A percentile compares a stretch with the other conserved stretches of the same genome.
phyloP scores from a whole-genome alignment of 1,284 basidiomycete genomes.

The Chalciporus sp. region DNA sequence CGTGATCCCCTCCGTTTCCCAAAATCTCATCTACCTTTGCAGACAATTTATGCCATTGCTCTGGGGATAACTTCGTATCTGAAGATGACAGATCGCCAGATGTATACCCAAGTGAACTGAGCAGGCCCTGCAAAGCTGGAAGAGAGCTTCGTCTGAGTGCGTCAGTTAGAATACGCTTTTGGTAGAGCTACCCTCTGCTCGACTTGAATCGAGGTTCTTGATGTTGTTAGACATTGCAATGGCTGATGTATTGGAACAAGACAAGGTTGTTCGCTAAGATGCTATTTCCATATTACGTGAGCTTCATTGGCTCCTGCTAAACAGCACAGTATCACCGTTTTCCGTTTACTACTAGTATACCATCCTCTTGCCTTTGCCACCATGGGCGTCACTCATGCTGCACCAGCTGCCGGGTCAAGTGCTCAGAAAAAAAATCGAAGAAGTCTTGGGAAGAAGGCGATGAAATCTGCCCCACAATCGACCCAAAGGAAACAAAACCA shows the following conservation, averaged over 20 bases:
- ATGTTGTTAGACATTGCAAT: conserved; percentile 20
- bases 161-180: background rate
- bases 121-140: conserved; percentile 54
- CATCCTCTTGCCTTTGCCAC: conserved; percentile 10
- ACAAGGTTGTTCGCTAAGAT: background rate
- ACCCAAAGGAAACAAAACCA: conserved; percentile 7
- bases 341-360: no score
- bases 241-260: background rate
- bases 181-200: conserved; percentile 26
- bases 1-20: conserved; percentile 45
- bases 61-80: conserved; percentile 43
- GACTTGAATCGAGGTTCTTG: conserved; percentile 22
- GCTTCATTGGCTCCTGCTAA: background rate
- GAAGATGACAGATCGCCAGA: conserved; percentile 25
- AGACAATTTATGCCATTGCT: conserved; percentile 56
- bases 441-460: conserved; percentile 50
- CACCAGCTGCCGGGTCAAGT: conserved; percentile 35
- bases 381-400: conserved; percentile 60
- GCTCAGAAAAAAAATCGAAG: conserved; percentile 57
- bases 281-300: conserved; percentile 21
- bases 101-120: conserved; percentile 48
- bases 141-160: conserved; percentile 8
- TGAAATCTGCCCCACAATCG: conserved; percentile 18
- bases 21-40: conserved; percentile 63
- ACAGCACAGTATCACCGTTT: no score